Evolutionary conservation across 1,284 basidiomycete species (phyloP).

Genomic region (Pseudozyma thailandica): DNA sequence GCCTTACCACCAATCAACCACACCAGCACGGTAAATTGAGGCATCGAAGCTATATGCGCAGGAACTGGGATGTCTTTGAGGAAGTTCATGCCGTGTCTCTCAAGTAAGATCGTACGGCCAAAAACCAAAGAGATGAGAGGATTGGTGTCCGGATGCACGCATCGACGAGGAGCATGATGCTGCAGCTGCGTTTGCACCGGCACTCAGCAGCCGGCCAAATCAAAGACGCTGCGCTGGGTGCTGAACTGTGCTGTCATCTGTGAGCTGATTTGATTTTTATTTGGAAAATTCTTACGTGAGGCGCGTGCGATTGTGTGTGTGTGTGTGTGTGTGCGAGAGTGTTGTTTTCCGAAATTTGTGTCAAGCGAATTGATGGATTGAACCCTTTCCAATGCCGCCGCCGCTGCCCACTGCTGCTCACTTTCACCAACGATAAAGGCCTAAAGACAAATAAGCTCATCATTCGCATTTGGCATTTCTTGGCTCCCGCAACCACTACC

Average conservation of each 20-base stretch:
- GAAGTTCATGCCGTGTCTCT: too few species aligned
- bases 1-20: too few species aligned
- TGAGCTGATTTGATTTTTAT: slow-evolving; percentile 1
- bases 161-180: slow-evolving; percentile 32
- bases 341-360: slow-evolving; percentile 1
- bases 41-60: too few species aligned
- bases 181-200: slow-evolving; percentile 20
- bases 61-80: too few species aligned
- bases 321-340: neutral
- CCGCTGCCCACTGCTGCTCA: too few species aligned
- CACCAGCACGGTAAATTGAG: too few species aligned
- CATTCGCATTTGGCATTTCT: too few species aligned
- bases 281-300: slow-evolving; percentile 15
- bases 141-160: too few species aligned
- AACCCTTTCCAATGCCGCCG: neutral
- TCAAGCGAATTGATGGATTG: neutral
- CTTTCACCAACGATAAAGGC: neutral
- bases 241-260: neutral
- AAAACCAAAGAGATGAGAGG: too few species aligned
- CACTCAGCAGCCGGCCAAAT: slow-evolving; percentile 15
- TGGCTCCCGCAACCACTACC: too few species aligned
- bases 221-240: neutral
- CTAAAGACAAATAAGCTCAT: slow-evolving; percentile 1
- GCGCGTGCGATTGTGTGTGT: slow-evolving; percentile 7
- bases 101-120: too few species aligned